Percentiles rank a stretch among this genome's conserved stretches.
These are phyloP conservation scores for Pythium dissimile DNA, from an alignment of 352 stramenopile species.

Conservation along the genomic window DNA sequence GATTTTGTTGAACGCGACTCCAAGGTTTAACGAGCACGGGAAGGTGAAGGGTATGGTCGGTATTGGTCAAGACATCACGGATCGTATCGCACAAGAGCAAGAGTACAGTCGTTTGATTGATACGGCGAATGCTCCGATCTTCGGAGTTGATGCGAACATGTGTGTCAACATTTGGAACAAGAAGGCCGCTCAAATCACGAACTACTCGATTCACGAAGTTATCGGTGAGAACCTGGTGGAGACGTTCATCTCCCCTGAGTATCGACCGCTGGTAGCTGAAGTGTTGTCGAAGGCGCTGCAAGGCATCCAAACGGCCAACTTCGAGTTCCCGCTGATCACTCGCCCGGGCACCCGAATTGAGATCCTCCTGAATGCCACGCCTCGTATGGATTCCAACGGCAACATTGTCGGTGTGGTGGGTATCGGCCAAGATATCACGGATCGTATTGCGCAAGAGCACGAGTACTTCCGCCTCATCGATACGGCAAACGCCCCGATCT, in stretches of 20 bases:
- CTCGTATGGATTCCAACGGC: constrained; percentile 15
- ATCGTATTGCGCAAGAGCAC: constrained; percentile 53
- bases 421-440: constrained; percentile 51
- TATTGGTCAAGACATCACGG: constrained; percentile 56
- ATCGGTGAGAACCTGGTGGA: constrained; percentile 37
- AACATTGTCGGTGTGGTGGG: constrained; percentile 29
- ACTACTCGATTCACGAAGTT: constrained; percentile 40
- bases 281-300: constrained; percentile 35
- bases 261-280: constrained; percentile 25
- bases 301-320: constrained; percentile 63
- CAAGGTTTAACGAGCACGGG: constrained; percentile 30
- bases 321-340: constrained; percentile 73
- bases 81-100: constrained; percentile 51
- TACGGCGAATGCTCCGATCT: constrained; percentile 57
- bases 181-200: constrained; percentile 48
- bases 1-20: constrained; percentile 23
- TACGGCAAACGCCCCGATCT: constrained; percentile 84
- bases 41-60: constrained; percentile 58
- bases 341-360: constrained; percentile 29
- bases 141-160: constrained; percentile 58
- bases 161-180: constrained; percentile 53
- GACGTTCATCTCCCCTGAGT: constrained; percentile 43
- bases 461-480: constrained; percentile 84
- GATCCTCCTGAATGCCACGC: constrained; percentile 22
- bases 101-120: constrained; percentile 56